These are phyloP conservation scores for Esteya vermicola DNA, from an alignment of 2,329 filamentous ascomycete species.

Conservation along the genomic window DNA sequence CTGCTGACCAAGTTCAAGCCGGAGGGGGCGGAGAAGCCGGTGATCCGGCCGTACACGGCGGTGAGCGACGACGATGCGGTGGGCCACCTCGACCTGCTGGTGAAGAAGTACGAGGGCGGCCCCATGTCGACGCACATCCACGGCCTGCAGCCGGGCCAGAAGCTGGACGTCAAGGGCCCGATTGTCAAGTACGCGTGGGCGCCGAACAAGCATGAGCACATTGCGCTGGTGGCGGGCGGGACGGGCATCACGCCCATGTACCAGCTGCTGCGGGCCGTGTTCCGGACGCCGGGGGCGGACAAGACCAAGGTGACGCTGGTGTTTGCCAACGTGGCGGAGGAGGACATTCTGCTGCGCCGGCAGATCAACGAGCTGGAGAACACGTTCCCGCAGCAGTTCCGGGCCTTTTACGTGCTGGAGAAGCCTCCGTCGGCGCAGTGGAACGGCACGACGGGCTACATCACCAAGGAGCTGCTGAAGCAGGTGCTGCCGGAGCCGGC, in stretches of 20 bases:
- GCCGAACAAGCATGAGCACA: constrained; percentile 85
- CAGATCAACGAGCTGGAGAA: constrained; percentile 84
- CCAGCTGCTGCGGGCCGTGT: constrained; percentile 81
- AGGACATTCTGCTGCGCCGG: constrained; percentile 81
- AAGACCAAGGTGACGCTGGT: constrained; percentile 96
- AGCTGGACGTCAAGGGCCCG: constrained; percentile 85
- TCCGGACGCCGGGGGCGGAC: constrained; percentile 86
- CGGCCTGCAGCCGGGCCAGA: constrained; percentile 66
- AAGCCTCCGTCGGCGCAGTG: constrained; percentile 51
- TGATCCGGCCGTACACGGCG: constrained; percentile 86
- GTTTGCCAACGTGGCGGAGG: constrained; percentile 78
- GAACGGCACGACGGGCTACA: constrained; percentile 65
- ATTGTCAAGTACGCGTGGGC: constrained; percentile 87
- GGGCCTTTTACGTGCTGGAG: constrained; percentile 86
- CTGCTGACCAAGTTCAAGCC: constrained; percentile 87
- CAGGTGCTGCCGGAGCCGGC: constrained; percentile 88
- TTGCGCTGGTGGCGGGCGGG: constrained; percentile 78
- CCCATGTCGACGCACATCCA: constrained; percentile 88
- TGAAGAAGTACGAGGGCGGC: constrained; percentile 84
- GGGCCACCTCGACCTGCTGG: constrained; percentile 74
- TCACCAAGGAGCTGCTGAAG: constrained; percentile 88
- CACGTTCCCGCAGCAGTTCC: constrained; percentile 88
- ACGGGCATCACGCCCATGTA: constrained; percentile 98
- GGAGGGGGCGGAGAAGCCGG: constrained; percentile 65
- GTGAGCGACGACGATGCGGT: constrained; percentile 69